Evolutionary conservation across 2,329 filamentous ascomycete genomes (phyloP).

Genomic region (Boeremia lycopersici): DNA sequence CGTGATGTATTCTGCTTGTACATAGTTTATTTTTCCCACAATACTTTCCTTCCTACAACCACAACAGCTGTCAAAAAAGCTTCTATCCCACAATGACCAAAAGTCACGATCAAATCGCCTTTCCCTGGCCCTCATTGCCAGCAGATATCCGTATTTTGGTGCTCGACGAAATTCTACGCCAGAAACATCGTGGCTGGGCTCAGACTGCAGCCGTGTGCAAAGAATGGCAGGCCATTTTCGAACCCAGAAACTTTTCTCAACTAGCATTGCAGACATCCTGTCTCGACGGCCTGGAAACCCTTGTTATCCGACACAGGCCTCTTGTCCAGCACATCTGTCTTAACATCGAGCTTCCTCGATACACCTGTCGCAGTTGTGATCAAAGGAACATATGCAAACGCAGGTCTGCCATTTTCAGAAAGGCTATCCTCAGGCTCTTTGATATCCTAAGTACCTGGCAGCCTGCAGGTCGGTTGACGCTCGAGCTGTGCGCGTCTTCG

Average conservation of each 20-base stretch:
- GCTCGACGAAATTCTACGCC: slow-evolving; percentile 24
- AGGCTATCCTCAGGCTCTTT: slow-evolving; percentile 25
- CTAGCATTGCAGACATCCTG: slow-evolving; percentile 24
- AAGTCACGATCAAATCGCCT: slow-evolving; percentile 18
- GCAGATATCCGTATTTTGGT: slow-evolving; percentile 27
- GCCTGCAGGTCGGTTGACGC: slow-evolving; percentile 24
- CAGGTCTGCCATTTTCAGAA: slow-evolving; percentile 22
- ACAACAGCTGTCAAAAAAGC: too few relatives aligned
- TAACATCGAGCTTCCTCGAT: slow-evolving; percentile 29
- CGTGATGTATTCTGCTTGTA: too few relatives aligned
- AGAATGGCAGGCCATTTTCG: slow-evolving; percentile 27
- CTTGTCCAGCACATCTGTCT: slow-evolving; percentile 29
- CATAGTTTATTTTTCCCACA: too few relatives aligned
- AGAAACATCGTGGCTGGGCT: slow-evolving; percentile 26
- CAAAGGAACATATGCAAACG: slow-evolving; percentile 14
- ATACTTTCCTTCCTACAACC: too few relatives aligned
- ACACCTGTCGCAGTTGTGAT: slow-evolving; percentile 22
- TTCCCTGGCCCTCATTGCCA: slow-evolving; percentile 24
- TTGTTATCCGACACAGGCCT: slow-evolving; percentile 29
- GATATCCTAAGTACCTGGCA: slow-evolving; percentile 29
- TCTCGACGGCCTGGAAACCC: slow-evolving; percentile 23
- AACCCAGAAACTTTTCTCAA: slow-evolving; percentile 27
- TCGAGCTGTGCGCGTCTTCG: slow-evolving; percentile 29
- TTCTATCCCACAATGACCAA: slow-evolving; percentile 1
- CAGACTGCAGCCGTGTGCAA: slow-evolving; percentile 26